A percentile compares a stretch with the other conserved stretches of the same genome.
These are phyloP conservation scores for Verticillium tricorpus DNA, from an alignment of 2,329 filamentous ascomycete genomes.

Conservation along the genomic window DNA sequence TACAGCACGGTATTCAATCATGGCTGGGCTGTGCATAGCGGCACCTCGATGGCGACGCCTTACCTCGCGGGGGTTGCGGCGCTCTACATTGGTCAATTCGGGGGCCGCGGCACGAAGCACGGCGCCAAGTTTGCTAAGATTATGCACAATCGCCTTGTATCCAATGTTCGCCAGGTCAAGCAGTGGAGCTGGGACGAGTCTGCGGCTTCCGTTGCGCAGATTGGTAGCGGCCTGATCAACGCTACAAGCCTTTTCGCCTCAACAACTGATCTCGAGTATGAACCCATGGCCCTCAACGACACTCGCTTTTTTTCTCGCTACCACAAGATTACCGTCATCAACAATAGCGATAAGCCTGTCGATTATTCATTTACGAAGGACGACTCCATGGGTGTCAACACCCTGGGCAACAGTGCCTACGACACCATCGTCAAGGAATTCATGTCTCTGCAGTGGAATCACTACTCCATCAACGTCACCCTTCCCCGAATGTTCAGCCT, in stretches of 20 bases:
- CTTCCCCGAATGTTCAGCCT: slow-evolving; percentile 17
- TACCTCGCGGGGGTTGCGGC: slow-evolving; percentile 38
- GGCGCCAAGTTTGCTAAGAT: slow-evolving; percentile 23
- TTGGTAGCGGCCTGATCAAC: slow-evolving; percentile 36
- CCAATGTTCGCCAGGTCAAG: slow-evolving; percentile 20
- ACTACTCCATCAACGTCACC: slow-evolving; percentile 11
- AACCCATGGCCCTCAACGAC: slow-evolving; percentile 39
- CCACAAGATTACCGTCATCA: slow-evolving; percentile 25
- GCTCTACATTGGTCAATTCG: slow-evolving; percentile 26
- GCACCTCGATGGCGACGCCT: slow-evolving; percentile 45
- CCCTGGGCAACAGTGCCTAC: slow-evolving; percentile 12
- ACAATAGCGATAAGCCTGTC: slow-evolving; percentile 26
- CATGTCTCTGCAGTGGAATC: slow-evolving; percentile 13
- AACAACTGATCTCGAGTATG: slow-evolving; percentile 28
- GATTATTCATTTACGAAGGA: slow-evolving; percentile 24
- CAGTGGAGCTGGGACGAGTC: slow-evolving; percentile 18
- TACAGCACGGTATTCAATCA: slow-evolving; percentile 37
- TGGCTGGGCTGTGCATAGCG: slow-evolving; percentile 32
- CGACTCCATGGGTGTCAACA: slow-evolving; percentile 30
- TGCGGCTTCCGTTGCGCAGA: slow-evolving; percentile 28
- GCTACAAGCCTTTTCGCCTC: slow-evolving; percentile 34
- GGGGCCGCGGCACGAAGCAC: slow-evolving; percentile 22
- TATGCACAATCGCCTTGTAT: slow-evolving; percentile 24
- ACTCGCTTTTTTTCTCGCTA: slow-evolving; percentile 30
- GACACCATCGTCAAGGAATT: slow-evolving; percentile 12